A percentile compares a stretch with the other conserved stretches of the same genome.
Evolutionary conservation across 2,329 filamentous ascomycete species (phyloP).

Genomic region (Colletotrichum liaoningense): DNA sequence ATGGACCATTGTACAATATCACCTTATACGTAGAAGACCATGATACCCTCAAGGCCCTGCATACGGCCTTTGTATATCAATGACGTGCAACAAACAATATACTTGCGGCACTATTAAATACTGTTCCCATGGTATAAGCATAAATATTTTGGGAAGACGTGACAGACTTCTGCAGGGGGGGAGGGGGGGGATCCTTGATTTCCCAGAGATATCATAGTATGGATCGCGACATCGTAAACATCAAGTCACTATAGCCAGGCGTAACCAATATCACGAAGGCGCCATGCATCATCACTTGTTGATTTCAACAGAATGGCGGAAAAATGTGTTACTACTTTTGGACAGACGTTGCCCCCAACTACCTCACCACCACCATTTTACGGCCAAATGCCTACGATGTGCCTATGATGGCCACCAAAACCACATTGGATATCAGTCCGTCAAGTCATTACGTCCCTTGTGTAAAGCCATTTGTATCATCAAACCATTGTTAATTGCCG

Average conservation of each 20-base stretch:
- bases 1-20: background rate
- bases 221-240: background rate
- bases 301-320: background rate
- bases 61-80: background rate
- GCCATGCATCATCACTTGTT: background rate
- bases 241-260: background rate
- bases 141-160: background rate
- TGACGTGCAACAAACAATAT: background rate
- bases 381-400: constrained; percentile 1
- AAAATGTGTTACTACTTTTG: background rate
- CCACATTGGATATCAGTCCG: constrained; percentile 7
- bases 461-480: constrained; percentile 31
- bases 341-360: background rate
- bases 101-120: background rate
- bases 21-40: background rate
- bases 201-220: background rate
- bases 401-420: constrained; percentile 4
- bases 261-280: background rate
- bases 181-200: too few species aligned
- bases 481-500: constrained; percentile 41
- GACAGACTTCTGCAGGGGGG: background rate
- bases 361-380: background rate
- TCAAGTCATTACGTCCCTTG: constrained; percentile 31
- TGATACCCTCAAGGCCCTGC: constrained; percentile 19
- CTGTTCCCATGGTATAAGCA: too few species aligned